Conservation (phyloP, 345 rosid genomes). For the Syzygium oleosum region DNA sequence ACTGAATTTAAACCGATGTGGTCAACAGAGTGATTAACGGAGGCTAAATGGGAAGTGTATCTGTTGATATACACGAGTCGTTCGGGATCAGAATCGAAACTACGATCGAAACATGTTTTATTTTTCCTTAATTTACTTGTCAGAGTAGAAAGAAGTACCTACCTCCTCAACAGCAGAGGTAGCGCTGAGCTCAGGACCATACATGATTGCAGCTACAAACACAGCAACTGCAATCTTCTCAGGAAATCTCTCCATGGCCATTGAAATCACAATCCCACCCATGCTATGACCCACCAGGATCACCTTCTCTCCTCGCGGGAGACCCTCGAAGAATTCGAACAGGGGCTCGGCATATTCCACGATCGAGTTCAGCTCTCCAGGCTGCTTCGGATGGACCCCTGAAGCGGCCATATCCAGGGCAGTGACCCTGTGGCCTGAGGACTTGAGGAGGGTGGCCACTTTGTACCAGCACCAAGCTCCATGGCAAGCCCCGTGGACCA, state of each 20-base stretch:
- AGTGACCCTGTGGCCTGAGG: conserved; percentile 25
- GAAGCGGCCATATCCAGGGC: conserved; percentile 28
- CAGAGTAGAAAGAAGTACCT: not conserved
- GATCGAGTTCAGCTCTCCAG: conserved; percentile 5
- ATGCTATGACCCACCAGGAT: conserved; percentile 25
- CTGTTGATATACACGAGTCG: not conserved
- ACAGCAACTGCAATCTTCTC: conserved; percentile 12
- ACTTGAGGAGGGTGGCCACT: conserved; percentile 19
- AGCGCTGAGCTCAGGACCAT: not conserved
- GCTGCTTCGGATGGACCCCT: conserved; percentile 14
- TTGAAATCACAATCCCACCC: conserved; percentile 15
- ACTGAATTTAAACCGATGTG: not conserved
- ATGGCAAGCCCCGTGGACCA: conserved; percentile 36
- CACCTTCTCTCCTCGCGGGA: conserved; percentile 7
- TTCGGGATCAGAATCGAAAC: not conserved
- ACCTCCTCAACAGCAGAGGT: not conserved
- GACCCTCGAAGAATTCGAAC: conserved; percentile 4
- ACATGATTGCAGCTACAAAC: conserved; percentile 14
- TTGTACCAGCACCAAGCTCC: conserved; percentile 47
- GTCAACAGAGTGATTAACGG: not conserved
- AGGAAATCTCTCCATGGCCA: conserved; percentile 21
- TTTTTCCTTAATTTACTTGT: not conserved
- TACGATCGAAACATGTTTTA: not conserved
- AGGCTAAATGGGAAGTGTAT: not conserved
- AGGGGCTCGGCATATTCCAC: conserved; percentile 14